Evolutionary conservation across 2,329 filamentous ascomycete species (phyloP), one percentile per base, ranked within the genome.

Genomic region (Alternaria burnsii): DNA sequence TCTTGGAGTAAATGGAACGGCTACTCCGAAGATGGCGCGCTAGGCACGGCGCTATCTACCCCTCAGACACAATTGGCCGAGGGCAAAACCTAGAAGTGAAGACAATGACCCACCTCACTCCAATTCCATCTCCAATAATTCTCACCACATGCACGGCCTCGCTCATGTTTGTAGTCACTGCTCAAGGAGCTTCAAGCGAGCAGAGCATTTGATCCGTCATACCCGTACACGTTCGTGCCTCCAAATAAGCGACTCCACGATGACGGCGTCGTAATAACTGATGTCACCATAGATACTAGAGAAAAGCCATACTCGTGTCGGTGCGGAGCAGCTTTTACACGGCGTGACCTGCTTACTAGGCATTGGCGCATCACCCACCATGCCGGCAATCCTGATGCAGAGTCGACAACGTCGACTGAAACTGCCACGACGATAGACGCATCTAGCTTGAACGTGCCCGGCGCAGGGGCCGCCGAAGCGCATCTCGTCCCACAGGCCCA

Each of bases 291-390:
- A 76, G 72, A 75, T 58, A 75, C 72, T 10, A 61, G 71, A 58
- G 72, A 76, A 41, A 75, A 76, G 56, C 73, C 72, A 2, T 76
- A 70, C 55, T 52, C 58, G 36, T 76, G 73, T 60, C 61, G 65
- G 30, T 76, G 72, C 55, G 67, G 72, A 40, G 66, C 68, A 30
- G 64, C 68, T 1, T 74, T 74, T 48, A 72, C 70, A 16, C 66
- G 72, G 12, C 71, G 71, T 36, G 73, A 75, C 53, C 64, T 76
- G 6, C 68, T 76, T 26, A 76, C 73, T 5, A 63, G 73, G 20
- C 73, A 75, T 53, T 74, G 72, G 70, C 70, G 73, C 10, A 67
- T 76, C 20, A 63, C 72, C 5, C 62, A 72, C n/a, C 69, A 72
- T 61, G 58, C 61, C 30, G 57, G 58, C 2, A 58, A 60, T 22